Evolutionary conservation across 164 flowering plant genomes (phyloP), one percentile per base, ranked within the genome.

Genomic region (Sedum album): DNA sequence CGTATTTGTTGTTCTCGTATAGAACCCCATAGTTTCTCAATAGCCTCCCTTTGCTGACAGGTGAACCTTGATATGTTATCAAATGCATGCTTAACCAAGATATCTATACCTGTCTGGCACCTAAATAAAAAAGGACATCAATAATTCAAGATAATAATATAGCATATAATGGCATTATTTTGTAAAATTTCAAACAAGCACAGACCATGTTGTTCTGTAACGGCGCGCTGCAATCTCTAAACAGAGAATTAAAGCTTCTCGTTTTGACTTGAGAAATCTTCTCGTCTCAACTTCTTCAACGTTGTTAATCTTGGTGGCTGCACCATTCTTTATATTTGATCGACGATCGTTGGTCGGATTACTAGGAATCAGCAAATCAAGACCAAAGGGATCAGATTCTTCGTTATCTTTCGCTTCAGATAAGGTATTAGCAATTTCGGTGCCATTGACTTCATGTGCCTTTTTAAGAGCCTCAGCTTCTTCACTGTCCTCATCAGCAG

Each of bases 71-170:
- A 72, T 33, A 86, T 75, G 68, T 91, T 88, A 62, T 94, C 97
- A 69, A 70, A 90, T 18, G 99, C 99, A 64, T 90, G 93, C 76
- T 90, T 91, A 13, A 85, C 97, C 68, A 88, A 72, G 60, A 94
- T 91, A 74, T 91, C 99, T 33, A 94, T 87, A 11, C 79, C 91
- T 33, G 96, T 91, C 74, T 94, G 97, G 76, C 96, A 88, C 99
- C 97, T 94, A 81, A 66, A 62, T 72, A 93, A 23, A 63, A 14
- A 14, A 60, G 13, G 21, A 25, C 13, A 5, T 30, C 0, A 2
- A 11, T 5, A 93, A 87, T 66, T 42, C 51, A 28, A 60, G 46
- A 15, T 5, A 48, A 42, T 2, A 49, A 13, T 13, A 39, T n/a
- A 20, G 9, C 10, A 4, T 21, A 42, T 18, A 25, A 9, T 13